Evolutionary conservation across 257 asterid species (phyloP), one percentile per base, ranked within the genome.

Genomic region (Haberlea rhodopensis): DNA sequence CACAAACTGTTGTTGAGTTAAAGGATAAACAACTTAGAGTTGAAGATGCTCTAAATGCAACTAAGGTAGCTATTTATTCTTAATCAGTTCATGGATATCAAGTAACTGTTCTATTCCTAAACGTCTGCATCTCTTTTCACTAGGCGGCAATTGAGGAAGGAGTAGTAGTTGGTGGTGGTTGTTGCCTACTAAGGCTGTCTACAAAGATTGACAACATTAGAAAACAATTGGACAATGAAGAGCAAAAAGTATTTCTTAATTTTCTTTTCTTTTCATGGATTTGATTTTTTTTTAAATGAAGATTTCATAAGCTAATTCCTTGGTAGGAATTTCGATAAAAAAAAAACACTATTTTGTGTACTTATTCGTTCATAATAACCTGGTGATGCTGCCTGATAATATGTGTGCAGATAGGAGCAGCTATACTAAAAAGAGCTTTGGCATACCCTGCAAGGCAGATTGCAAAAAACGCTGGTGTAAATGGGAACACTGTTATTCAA

Each of bases 121-220:
- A 37, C 43, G 65, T 73, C 16, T 52, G 6, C 37, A 8, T 60
- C 70, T 20, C 24, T 59, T 24, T 60, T 20, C 43, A 62, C 43
- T 61, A 90, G 97, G 95, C 95, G 1, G 95, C 97, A 24, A 85
- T 86, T 5, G 95, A 87, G 81, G 97, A 90, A 82, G 95, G 97
- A 64, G 87, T 90, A 8, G 95, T 90, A 0, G 92, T 90, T 59
- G 95, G 97, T 1, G 97, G 95, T 1, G 95, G 92, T 15, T 90
- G 95, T 70, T 90, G 97, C 78, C 89, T 90, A 25, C 74, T 90
- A 51, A 73, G 97, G 73, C 84, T 90, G 57, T 78, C 97, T 5
- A 69, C 77, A 22, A 90, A 87, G 81, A 85, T 87, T 31, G 80
- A 79, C 53, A 62, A 63, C 53, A 71, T 85, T 62, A 85, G 71